A percentile compares a stretch with the other conserved stretches of the same genome.
Conservation (phyloP, 257 asterid genomes). For the Fraxinus excelsior region DNA sequence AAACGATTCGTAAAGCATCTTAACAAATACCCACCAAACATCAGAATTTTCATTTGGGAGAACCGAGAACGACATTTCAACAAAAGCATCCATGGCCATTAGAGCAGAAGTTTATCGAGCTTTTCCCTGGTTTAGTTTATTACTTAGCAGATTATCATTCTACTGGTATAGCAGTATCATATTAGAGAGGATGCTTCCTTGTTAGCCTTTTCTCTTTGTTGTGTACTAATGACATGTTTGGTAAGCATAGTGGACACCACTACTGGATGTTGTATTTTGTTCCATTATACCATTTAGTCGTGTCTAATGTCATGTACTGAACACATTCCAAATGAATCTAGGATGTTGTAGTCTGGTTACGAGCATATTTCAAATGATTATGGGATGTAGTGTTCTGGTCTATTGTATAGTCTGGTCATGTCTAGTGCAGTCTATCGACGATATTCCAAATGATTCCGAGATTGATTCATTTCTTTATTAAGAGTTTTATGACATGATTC, state of each 20-base stretch:
- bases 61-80: not conserved
- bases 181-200: not conserved
- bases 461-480: too few relatives aligned
- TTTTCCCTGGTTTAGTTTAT: not conserved
- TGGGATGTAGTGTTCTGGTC: too few relatives aligned
- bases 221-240: not conserved
- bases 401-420: too few relatives aligned
- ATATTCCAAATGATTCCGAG: too few relatives aligned
- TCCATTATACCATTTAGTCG: too few relatives aligned
- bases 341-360: too few relatives aligned
- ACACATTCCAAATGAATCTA: not conserved
- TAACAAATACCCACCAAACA: not conserved
- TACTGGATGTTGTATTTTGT: too few relatives aligned
- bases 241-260: too few relatives aligned
- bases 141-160: not conserved
- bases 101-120: not conserved
- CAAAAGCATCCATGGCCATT: not conserved
- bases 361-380: too few relatives aligned
- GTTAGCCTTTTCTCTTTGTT: not conserved
- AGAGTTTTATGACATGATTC: too few relatives aligned
- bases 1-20: not conserved
- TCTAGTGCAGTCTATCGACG: too few relatives aligned
- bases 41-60: constrained; percentile 1
- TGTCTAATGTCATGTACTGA: not conserved
- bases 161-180: not conserved